Conservation (phyloP, 805 yeast genomes). For the Monosporozyma aerobia region DNA sequence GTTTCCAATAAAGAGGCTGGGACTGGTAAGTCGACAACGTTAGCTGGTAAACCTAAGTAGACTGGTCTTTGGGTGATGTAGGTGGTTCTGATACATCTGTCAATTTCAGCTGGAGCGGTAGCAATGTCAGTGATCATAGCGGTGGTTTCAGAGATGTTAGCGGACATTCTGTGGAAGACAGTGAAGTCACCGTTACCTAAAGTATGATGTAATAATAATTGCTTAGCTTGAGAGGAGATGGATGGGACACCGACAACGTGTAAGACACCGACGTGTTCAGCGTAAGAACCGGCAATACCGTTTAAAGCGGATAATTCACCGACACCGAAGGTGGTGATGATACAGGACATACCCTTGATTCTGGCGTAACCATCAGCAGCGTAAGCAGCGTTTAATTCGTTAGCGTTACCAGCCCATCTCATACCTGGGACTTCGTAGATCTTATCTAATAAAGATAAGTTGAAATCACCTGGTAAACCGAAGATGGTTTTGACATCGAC, state of each 20-base stretch:
- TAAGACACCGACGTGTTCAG: conserved; percentile 79
- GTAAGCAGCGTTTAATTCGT: conserved; percentile 75
- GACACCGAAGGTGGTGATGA: conserved; percentile 83
- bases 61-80: conserved; percentile 70
- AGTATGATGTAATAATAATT: conserved; percentile 71
- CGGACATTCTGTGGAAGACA: conserved; percentile 71
- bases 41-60: conserved; percentile 75
- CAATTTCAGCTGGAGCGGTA: conserved; percentile 63
- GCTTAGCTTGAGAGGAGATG: conserved; percentile 59
- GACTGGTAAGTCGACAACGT: conserved; percentile 59
- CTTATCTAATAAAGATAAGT: conserved; percentile 60
- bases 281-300: conserved; percentile 82
- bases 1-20: conserved; percentile 48
- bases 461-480: conserved; percentile 80
- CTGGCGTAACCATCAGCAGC: conserved; percentile 87
- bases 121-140: conserved; percentile 53
- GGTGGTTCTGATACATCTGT: conserved; percentile 65
- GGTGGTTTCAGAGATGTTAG: conserved; percentile 58
- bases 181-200: conserved; percentile 77
- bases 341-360: conserved; percentile 63
- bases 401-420: conserved; percentile 87
- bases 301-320: conserved; percentile 80
- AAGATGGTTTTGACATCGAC: conserved; percentile 61
- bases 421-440: conserved; percentile 65
- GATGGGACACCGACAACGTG: conserved; percentile 87